Percentiles rank a stretch among this genome's conserved stretches.
Conservation (phyloP, 2,329 filamentous ascomycete genomes). For the Metarhizium brunneum region DNA sequence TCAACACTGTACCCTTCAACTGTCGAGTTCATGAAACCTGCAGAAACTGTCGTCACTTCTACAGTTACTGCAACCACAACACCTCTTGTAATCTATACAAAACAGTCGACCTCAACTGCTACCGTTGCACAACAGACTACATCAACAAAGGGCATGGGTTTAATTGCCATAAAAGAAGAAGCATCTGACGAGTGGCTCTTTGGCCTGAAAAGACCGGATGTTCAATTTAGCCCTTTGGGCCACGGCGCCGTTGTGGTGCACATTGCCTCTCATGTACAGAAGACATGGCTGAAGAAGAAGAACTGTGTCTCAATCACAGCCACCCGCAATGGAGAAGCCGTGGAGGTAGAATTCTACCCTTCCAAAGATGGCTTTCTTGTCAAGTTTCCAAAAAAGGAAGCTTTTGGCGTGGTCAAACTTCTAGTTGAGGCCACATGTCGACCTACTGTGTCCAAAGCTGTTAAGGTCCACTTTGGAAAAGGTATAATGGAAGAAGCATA, state of each 20-base stretch:
- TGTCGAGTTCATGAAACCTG: not conserved
- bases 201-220: conserved; percentile 20
- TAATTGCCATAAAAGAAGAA: conserved; percentile 21
- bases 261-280: conserved; percentile 39
- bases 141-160: conserved; percentile 14
- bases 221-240: conserved; percentile 23
- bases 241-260: conserved; percentile 44
- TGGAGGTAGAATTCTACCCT: conserved; percentile 39
- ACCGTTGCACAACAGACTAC: conserved; percentile 1
- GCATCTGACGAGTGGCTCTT: conserved; percentile 25
- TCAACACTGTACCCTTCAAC: conserved; percentile 19
- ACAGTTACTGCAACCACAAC: conserved; percentile 14
- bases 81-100: conserved; percentile 6
- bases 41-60: conserved; percentile 6
- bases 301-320: conserved; percentile 45
- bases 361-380: conserved; percentile 43
- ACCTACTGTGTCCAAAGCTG: conserved; percentile 52
- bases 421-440: conserved; percentile 48
- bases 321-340: conserved; percentile 34
- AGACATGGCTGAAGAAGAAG: conserved; percentile 45
- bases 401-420: conserved; percentile 48
- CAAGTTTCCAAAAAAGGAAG: conserved; percentile 42
- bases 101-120: conserved; percentile 6
- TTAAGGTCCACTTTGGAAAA: conserved; percentile 50
- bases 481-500: conserved; percentile 33